Evolutionary conservation across 495 filamentous ascomycete genomes (phyloP).

Genomic region (Penicillium chermesinum): DNA sequence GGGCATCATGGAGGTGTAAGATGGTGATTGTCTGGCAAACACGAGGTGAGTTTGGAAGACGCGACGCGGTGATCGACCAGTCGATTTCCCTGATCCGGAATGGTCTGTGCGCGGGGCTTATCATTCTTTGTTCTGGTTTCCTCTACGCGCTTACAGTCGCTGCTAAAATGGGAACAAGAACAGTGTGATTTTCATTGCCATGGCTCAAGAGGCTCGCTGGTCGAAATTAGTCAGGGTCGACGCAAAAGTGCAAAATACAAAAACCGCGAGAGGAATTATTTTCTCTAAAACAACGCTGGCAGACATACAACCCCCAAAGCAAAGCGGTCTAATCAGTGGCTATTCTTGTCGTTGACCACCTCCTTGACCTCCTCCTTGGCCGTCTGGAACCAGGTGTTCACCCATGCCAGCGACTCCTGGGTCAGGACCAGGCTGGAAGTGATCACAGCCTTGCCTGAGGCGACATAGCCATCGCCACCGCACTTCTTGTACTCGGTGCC

Average conservation of each 20-base stretch:
- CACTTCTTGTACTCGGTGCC: constrained; percentile 72
- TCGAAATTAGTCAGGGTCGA: too few species aligned
- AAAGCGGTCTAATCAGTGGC: constrained; percentile 16
- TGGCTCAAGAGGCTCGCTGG: too few species aligned
- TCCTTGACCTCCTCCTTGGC: constrained; percentile 61
- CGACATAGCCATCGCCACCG: constrained; percentile 60
- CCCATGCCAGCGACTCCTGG: constrained; percentile 56
- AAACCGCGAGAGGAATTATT: constrained; percentile 18
- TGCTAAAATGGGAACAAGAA: too few species aligned
- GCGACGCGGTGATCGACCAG: constrained; percentile 15
- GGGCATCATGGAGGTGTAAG: constrained; percentile 25
- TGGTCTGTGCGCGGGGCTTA: constrained; percentile 23
- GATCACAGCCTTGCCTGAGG: constrained; percentile 67
- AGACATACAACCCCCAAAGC: background rate
- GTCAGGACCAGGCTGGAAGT: constrained; percentile 68
- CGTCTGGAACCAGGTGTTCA: constrained; percentile 50
- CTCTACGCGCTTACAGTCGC: background rate
- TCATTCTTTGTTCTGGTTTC: constrained; percentile 5
- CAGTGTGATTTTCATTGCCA: too few species aligned
- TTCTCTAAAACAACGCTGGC: constrained; percentile 18
- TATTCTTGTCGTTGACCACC: constrained; percentile 49
- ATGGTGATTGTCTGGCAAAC: background rate
- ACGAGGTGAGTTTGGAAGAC: constrained; percentile 4
- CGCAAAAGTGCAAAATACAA: background rate
- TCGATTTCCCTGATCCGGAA: constrained; percentile 16